Percentiles rank a stretch among this genome's conserved stretches.
Evolutionary conservation across 352 stramenopile species (phyloP).

Genomic region (Phytophthora rubi): DNA sequence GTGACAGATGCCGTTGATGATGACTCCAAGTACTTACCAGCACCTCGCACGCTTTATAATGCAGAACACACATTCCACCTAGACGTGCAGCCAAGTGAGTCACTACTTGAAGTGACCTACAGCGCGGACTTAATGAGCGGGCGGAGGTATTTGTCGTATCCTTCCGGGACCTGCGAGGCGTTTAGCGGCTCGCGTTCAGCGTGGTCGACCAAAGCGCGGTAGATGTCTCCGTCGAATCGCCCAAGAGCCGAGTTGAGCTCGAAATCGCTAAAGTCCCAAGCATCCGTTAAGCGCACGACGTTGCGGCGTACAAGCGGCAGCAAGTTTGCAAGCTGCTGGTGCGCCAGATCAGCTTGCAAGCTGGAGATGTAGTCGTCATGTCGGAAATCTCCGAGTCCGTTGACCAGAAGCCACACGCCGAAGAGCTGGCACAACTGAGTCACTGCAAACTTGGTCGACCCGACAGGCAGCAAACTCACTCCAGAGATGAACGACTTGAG

Average conservation of each 20-base stretch:
- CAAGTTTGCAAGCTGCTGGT: constrained; percentile 36
- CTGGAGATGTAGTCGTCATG: constrained; percentile 55
- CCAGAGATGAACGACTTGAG: constrained; percentile 43
- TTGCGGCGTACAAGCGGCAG: constrained; percentile 48
- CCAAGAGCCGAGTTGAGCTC: constrained; percentile 62
- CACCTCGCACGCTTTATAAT: no score
- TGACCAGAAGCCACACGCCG: constrained; percentile 44
- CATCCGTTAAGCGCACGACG: constrained; percentile 46
- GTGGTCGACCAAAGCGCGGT: constrained; percentile 46
- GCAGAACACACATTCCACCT: no score
- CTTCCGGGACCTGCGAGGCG: constrained; percentile 45
- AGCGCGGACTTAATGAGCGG: constrained; percentile 32
- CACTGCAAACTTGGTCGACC: constrained; percentile 37
- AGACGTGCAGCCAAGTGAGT: no score
- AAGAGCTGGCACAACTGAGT: constrained; percentile 45
- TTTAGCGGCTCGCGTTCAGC: constrained; percentile 53
- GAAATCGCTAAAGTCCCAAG: constrained; percentile 57
- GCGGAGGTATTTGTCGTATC: constrained; percentile 46
- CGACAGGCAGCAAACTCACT: constrained; percentile 30
- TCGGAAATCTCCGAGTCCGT: constrained; percentile 54
- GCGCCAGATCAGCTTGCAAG: constrained; percentile 38
- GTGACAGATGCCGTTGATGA: no score
- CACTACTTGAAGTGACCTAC: constrained; percentile 1
- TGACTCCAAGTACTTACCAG: no score
- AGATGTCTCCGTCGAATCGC: constrained; percentile 59